Evolutionary conservation across 805 yeast genomes (phyloP).

Genomic region (Metschnikowia reukaufii): DNA sequence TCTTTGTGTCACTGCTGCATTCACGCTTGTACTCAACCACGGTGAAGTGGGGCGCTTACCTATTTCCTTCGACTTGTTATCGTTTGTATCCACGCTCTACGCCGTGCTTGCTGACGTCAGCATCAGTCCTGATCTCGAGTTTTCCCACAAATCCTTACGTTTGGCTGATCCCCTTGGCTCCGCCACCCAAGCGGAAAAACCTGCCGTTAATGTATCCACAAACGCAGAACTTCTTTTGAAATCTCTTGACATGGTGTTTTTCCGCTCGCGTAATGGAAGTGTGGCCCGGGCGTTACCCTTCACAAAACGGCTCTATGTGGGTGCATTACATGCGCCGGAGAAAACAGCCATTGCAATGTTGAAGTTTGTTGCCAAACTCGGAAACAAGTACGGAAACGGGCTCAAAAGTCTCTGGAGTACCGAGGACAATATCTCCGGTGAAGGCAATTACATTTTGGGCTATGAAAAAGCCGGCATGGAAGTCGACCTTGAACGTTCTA

Average conservation of each 20-base stretch:
- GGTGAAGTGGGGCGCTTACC: constrained; percentile 57
- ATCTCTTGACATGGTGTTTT: constrained; percentile 78
- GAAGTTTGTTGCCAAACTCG: constrained; percentile 74
- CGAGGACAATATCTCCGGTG: constrained; percentile 85
- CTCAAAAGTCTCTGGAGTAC: constrained; percentile 77
- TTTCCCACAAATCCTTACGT: constrained; percentile 77
- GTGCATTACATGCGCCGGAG: constrained; percentile 78
- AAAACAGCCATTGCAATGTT: constrained; percentile 77
- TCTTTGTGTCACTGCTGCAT: constrained; percentile 85
- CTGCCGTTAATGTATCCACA: constrained; percentile 83
- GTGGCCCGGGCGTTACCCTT: constrained; percentile 73
- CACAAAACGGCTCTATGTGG: constrained; percentile 72
- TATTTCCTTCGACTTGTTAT: constrained; percentile 67
- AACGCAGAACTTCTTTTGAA: constrained; percentile 80
- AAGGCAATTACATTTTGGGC: constrained; percentile 56
- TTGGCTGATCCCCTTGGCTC: constrained; percentile 69
- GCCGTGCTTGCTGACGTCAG: constrained; percentile 64
- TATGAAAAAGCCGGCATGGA: constrained; percentile 49
- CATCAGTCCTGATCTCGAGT: constrained; percentile 80
- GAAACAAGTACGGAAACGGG: constrained; percentile 65
- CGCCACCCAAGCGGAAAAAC: constrained; percentile 45
- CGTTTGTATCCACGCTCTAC: constrained; percentile 76
- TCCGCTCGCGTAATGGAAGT: constrained; percentile 69
- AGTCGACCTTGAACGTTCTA: constrained; percentile 67
- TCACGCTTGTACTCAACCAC: constrained; percentile 78